Evolutionary conservation across 1,284 basidiomycete species (phyloP), one percentile per base, ranked within the genome.

Genomic region (Rhodofomes roseus): DNA sequence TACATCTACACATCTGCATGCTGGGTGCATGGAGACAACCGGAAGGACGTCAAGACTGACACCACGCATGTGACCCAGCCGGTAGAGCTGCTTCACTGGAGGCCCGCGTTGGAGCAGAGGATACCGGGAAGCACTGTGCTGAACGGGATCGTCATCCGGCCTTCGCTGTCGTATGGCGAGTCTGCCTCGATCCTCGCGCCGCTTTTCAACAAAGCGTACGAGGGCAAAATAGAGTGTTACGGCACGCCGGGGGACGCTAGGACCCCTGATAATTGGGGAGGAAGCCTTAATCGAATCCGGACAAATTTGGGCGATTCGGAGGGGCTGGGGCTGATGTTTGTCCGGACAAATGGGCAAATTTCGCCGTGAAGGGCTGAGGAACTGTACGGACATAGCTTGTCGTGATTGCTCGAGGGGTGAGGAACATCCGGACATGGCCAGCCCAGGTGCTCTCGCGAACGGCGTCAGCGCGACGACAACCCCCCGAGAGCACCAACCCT

Each of bases 141-240:
- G 14, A 77, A 80, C 60, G 81, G 80, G 1, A 79, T 82, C 61
- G 81, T 84, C 56, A 72, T 84, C 36, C 76, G 83, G 2, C 81
- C 81, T 0, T 67, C 75, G 0, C 59, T 82, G 36, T 58, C 83
- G 11, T 84, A 83, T 60, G 82, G 82, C 1, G 72, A 74, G 39
- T 68, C 72, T 16, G 81, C 73, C 1, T 80, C 79, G 8, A 60
- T 81, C 18, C 60, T 78, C 18, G 74, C 70, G 11, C 51, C 62
- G 11, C 62, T 80, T 16, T 81, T 84, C 62, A 69, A 73, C 48
- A 66, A 70, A 3, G 77, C 76, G 5, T 62, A 66, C 39, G 63
- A 68, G 11, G 73, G 77, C 23, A 69, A 73, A 55, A 74, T 79
- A 1, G 62, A 62, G 1, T 80, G 76, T 73, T 75, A 72, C 36